Evolutionary conservation across 192 early-diverging fungal genomes (phyloP), one percentile per base, ranked within the genome.

Genomic region (Allomyces arbusculus): DNA sequence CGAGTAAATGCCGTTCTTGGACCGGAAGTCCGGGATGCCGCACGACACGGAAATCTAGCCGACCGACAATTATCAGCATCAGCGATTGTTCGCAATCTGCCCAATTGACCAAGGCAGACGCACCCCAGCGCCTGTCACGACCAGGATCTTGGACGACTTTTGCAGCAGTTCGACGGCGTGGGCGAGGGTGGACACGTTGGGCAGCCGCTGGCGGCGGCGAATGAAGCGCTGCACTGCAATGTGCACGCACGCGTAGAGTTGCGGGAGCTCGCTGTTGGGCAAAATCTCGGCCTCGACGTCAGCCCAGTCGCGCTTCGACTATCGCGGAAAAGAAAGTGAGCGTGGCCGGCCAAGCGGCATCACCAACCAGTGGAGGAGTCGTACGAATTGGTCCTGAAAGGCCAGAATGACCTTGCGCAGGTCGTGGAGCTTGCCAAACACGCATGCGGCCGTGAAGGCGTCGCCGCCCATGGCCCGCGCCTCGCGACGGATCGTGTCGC

Each of bases 1-100:
- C 9, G 87, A 80, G 67, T 98, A 98, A 33, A 98, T 93, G 8
- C 95, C 95, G 9, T 84, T 83, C 23, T 91, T 84, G 14, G 93
- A 95, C 66, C 95, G 80, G 66, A 98, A 98, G 68, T 98, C 95
- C 0, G 95, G 95, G 50, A 98, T 97, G 7, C 93, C 95, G 58
- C 92, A 95, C 1, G 90, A 92, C 2, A 95, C 93, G 0, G 93
- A 95, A 11, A 88, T 75, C 73, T 76, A 16, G 7, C 7, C 33
- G 7, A 61, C 71, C 22, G 22, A 24, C 8, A n/a, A 25, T 12
- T 19, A 12, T 20, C 2, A 14, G 16, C 24, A 62, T 44, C 24
- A 68, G 71, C 23, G 14, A 61, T 8, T 0, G 14, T 26, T 28
- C 8, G 24, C 25, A 0, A 14, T 11, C 3, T 20, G 16, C 3